Percentiles rank a stretch among this genome's conserved stretches.
phyloP scores from a whole-genome alignment of 768 basidiomycete species.

The Xerocomellus dryophilus region DNA sequence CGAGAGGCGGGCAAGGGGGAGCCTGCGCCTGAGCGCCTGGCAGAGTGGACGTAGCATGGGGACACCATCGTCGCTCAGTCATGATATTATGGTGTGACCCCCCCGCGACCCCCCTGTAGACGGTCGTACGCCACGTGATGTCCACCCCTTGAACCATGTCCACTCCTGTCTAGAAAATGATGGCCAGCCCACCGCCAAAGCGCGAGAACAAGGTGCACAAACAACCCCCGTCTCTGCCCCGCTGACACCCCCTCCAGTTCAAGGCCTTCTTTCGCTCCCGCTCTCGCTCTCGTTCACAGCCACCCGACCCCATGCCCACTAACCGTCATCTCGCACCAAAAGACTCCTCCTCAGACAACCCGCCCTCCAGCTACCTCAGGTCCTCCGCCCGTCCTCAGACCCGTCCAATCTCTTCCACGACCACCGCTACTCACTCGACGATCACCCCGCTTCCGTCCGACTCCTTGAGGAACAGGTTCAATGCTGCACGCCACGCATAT shows the following conservation, averaged over 20 bases:
- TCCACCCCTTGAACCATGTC: background rate
- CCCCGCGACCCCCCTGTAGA: background rate
- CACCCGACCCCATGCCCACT: constrained; percentile 9
- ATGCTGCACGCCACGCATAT: constrained; percentile 18
- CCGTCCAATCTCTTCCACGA: constrained; percentile 64
- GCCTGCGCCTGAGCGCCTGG: background rate
- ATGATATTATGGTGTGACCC: too few relatives aligned
- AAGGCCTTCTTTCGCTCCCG: constrained; percentile 51
- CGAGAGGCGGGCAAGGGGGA: background rate
- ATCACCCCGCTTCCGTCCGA: constrained; percentile 56
- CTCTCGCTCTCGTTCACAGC: constrained; percentile 45
- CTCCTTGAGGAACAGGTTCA: constrained; percentile 21
- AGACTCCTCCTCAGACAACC: constrained; percentile 6
- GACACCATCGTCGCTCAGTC: too few relatives aligned
- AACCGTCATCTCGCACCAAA: constrained; percentile 11
- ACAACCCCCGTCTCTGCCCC: background rate
- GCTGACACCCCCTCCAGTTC: constrained; percentile 40
- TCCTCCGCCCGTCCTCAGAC: constrained; percentile 49
- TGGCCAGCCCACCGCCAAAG: constrained; percentile 22
- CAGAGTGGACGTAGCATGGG: constrained; percentile 4
- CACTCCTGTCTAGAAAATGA: too few relatives aligned
- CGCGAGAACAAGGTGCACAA: constrained; percentile 47
- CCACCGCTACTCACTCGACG: constrained; percentile 60
- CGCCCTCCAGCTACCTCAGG: constrained; percentile 29
- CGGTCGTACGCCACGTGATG: too few relatives aligned